phyloP scores from a whole-genome alignment of 2,329 filamentous ascomycete species.

The Diaporthe sp. region DNA sequence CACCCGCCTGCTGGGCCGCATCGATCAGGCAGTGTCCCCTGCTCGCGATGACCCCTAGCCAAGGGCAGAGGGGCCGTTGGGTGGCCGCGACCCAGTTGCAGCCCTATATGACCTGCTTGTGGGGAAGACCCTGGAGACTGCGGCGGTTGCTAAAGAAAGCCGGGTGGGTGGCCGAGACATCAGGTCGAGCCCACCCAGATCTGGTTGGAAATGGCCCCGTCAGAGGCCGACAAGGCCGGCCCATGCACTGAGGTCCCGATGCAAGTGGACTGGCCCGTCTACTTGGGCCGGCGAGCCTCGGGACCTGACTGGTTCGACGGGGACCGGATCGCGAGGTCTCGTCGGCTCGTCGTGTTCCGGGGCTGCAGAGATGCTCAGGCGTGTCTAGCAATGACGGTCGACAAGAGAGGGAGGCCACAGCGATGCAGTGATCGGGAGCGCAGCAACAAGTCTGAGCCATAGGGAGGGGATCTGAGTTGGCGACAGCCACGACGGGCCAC shows the following conservation, averaged over 20 bases:
- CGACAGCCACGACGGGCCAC: neutral
- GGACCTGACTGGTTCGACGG: neutral
- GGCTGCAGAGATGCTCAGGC: neutral
- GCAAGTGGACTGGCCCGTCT: neutral
- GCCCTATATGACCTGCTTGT: constrained; percentile 26
- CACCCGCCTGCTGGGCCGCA: constrained; percentile 27
- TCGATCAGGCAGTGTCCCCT: neutral
- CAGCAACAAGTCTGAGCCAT: neutral
- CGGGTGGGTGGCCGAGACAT: neutral
- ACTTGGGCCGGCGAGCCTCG: neutral
- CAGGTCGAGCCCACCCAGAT: constrained; percentile 14
- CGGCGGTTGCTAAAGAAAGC: constrained; percentile 14
- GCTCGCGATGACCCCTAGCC: neutral
- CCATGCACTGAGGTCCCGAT: neutral
- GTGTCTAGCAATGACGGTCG: neutral
- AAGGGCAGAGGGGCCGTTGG: constrained; percentile 1
- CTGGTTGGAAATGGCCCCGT: neutral
- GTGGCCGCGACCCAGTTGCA: constrained; percentile 14
- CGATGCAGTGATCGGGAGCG: neutral
- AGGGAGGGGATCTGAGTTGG: constrained; percentile 16
- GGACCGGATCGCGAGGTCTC: neutral
- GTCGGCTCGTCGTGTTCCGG: neutral
- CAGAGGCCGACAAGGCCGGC: neutral
- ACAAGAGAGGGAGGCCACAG: neutral
- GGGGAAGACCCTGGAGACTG: neutral